Conservation (phyloP, 2,329 filamentous ascomycete species). For the Didymella sp. region DNA sequence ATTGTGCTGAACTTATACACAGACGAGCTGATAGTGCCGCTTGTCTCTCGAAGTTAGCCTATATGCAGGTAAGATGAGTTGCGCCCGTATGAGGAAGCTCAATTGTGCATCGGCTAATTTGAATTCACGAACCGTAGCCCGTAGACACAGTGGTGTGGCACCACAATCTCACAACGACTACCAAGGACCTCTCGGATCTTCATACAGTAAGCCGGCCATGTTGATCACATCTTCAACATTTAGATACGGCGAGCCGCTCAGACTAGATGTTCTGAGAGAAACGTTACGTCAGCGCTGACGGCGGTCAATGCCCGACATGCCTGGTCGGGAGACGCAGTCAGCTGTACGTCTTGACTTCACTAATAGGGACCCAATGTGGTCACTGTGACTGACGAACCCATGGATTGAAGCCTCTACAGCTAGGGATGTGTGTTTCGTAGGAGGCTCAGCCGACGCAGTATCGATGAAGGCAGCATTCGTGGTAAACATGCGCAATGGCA, state of each 20-base stretch:
- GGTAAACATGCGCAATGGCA: neutral
- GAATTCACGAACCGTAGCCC: neutral
- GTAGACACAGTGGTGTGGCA: neutral
- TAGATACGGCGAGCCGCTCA: neutral
- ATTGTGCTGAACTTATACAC: neutral
- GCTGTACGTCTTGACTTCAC: neutral
- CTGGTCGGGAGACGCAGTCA: neutral
- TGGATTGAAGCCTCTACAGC: neutral
- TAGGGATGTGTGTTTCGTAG: neutral
- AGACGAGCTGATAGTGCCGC: neutral
- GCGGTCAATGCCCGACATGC: neutral
- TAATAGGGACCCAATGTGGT: neutral
- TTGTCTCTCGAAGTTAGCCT: neutral
- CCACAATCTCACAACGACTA: neutral
- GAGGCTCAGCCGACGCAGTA: neutral
- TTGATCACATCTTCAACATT: neutral
- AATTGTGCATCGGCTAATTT: neutral
- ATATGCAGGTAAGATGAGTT: slow-evolving; percentile 5
- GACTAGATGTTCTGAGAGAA: neutral
- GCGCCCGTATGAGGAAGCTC: slow-evolving; percentile 2
- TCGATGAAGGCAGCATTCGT: neutral
- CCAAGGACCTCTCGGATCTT: neutral
- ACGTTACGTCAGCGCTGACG: neutral
- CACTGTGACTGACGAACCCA: neutral
- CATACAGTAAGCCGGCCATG: neutral